Conservation (phyloP, 495 filamentous ascomycete genomes). For the Aspergillus sclerotioniger region DNA sequence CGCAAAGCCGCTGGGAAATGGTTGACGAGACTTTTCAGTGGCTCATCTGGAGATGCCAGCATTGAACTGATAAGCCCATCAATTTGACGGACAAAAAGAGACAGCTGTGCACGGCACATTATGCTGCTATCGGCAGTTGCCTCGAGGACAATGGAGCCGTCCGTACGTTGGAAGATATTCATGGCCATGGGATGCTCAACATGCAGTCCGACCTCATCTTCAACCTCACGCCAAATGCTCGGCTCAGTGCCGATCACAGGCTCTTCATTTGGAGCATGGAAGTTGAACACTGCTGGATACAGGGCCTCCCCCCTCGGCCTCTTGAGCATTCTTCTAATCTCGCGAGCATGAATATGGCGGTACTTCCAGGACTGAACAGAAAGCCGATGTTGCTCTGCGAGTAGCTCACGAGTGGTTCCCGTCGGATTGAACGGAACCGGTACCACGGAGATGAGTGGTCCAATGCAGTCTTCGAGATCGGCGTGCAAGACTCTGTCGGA, state of each 20-base stretch:
- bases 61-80: constrained; percentile 29
- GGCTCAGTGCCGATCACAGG: background rate
- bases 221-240: constrained; percentile 22
- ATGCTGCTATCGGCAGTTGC: constrained; percentile 24
- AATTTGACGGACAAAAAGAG: constrained; percentile 29
- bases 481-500: constrained; percentile 29
- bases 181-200: constrained; percentile 39
- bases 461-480: constrained; percentile 26
- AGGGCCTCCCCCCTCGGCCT: constrained; percentile 24
- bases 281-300: constrained; percentile 38
- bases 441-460: constrained; percentile 32
- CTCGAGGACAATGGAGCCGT: constrained; percentile 25
- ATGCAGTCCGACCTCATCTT: constrained; percentile 29
- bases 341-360: constrained; percentile 29
- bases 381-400: constrained; percentile 25
- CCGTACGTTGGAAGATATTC: constrained; percentile 23
- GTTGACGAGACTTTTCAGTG: constrained; percentile 15
- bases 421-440: constrained; percentile 30
- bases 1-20: constrained; percentile 22
- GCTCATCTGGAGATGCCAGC: constrained; percentile 24
- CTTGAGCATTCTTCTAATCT: constrained; percentile 27
- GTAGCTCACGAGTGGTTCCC: constrained; percentile 19
- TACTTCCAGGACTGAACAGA: constrained; percentile 25
- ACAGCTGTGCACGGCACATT: constrained; percentile 27
- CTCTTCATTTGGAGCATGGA: constrained; percentile 12